Conservation (phyloP, 352 stramenopile species). For the Elongisporangium senticosum region DNA sequence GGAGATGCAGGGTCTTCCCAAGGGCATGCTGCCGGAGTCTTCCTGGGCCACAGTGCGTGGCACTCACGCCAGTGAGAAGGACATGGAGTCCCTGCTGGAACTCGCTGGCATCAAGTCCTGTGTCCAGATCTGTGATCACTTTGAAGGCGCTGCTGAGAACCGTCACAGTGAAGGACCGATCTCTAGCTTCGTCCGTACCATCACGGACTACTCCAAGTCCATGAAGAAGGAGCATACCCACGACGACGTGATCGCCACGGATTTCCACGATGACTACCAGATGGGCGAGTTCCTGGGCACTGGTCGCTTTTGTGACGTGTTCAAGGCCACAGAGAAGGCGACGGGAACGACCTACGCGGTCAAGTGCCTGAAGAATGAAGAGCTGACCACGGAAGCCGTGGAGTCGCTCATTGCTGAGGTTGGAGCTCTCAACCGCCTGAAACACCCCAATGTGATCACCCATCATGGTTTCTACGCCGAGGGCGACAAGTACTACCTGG, state of each 20-base stretch:
- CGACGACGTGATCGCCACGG: conserved; percentile 8
- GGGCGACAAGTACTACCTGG: conserved; percentile 70
- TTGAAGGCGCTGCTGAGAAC: neutral
- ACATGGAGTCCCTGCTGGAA: conserved; percentile 49
- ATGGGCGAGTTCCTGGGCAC: conserved; percentile 50
- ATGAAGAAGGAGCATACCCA: conserved; percentile 5
- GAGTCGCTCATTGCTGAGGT: conserved; percentile 73
- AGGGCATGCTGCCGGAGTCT: conserved; percentile 32
- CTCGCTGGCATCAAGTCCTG: conserved; percentile 49
- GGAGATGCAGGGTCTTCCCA: conserved; percentile 46
- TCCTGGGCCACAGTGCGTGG: conserved; percentile 58
- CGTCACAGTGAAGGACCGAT: conserved; percentile 14
- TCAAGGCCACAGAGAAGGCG: conserved; percentile 34
- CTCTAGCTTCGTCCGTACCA: conserved; percentile 24
- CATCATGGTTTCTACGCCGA: conserved; percentile 81
- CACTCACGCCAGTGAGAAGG: conserved; percentile 39
- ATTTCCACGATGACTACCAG: conserved; percentile 60
- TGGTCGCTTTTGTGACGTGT: conserved; percentile 59
- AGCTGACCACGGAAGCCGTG: conserved; percentile 35
- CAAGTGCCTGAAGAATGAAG: conserved; percentile 54
- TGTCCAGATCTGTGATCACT: conserved; percentile 30
- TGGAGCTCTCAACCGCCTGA: conserved; percentile 56
- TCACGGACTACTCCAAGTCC: conserved; percentile 24
- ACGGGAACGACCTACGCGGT: conserved; percentile 47
- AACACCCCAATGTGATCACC: conserved; percentile 77